A percentile compares a stretch with the other conserved stretches of the same genome.
These are phyloP conservation scores for Phytopythium montanum DNA, from an alignment of 352 stramenopile species.

Conservation along the genomic window DNA sequence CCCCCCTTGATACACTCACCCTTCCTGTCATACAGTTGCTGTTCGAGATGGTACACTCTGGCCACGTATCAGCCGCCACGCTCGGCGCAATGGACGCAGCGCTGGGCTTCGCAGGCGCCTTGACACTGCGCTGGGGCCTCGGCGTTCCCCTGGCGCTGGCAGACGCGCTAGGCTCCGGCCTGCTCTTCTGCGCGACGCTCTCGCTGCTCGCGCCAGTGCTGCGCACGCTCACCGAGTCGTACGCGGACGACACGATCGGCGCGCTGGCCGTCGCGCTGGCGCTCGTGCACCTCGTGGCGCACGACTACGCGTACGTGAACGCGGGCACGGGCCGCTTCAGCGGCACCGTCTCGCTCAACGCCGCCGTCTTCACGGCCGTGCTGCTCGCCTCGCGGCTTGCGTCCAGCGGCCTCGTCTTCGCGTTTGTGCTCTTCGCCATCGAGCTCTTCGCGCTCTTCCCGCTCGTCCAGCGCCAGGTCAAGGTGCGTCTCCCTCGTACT, in stretches of 20 bases:
- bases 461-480: constrained; percentile 81
- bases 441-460: constrained; percentile 91
- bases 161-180: constrained; percentile 59
- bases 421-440: constrained; percentile 88
- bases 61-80: constrained; percentile 44
- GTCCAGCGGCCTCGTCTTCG: constrained; percentile 90
- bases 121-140: constrained; percentile 44
- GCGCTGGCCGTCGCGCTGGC: constrained; percentile 73
- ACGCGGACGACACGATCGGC: constrained; percentile 91
- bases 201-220: constrained; percentile 88
- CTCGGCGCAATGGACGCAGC: constrained; percentile 58
- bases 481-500: constrained; percentile 34
- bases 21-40: constrained; percentile 33
- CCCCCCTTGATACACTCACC: neutral
- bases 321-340: constrained; percentile 77
- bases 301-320: constrained; percentile 91
- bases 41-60: constrained; percentile 68
- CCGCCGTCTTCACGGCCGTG: constrained; percentile 90
- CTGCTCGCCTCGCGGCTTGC: constrained; percentile 88
- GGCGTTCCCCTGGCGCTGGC: constrained; percentile 30
- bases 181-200: constrained; percentile 81
- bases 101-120: constrained; percentile 50
- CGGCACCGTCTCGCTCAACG: constrained; percentile 90
- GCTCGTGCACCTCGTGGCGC: constrained; percentile 84
- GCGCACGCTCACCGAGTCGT: constrained; percentile 88